Evolutionary conservation across 2,329 filamentous ascomycete genomes (phyloP), one percentile per base, ranked within the genome.

Genomic region (Aspergillus fischeri): DNA sequence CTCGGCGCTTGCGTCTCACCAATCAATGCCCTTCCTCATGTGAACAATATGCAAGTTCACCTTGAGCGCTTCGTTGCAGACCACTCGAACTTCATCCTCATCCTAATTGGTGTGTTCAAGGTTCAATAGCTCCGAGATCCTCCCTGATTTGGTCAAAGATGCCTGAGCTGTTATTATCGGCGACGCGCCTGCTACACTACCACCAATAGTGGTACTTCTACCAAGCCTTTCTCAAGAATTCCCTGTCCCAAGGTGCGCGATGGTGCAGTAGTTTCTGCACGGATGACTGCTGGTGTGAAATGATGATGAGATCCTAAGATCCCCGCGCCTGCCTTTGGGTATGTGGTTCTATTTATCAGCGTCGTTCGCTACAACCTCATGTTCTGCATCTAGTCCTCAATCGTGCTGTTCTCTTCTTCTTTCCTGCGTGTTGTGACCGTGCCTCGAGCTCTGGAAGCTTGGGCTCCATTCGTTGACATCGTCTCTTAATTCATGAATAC

Each of bases 361-460:
- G 62, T 60, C 61, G 54, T 56, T 63, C 60, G 56, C 63, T 61
- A 67, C 65, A 58, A 57, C 60, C 55, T 58, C 57, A 53, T 51
- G 56, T 52, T 65, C 64, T 66, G 61, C 53, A 54, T 58, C 59
- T 67, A 62, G 52, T 60, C 45, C 48, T 56, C 56, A 49, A 52
- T 51, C 44, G 49, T 59, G 53, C 51, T 53, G 47, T 57, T 52
- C 67, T 65, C 63, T 67, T 63, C 61, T 63, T 65, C 64, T 51
- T 62, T 69, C 64, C 54, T 64, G 63, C 58, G 57, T 58, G 54
- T 65, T 63, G 44, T 56, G 62, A 53, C 60, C 29, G 62, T 58
- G 67, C 64, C 64, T 66, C 58, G 60, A 55, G 70, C 70, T 73
- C 70, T 71, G 70, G 70, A 65, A 73, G 70, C 70, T 63, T 59